Evolutionary conservation across 2,329 filamentous ascomycete genomes (phyloP), one percentile per base, ranked within the genome.

Genomic region (Neopestalotiopsis sp.): DNA sequence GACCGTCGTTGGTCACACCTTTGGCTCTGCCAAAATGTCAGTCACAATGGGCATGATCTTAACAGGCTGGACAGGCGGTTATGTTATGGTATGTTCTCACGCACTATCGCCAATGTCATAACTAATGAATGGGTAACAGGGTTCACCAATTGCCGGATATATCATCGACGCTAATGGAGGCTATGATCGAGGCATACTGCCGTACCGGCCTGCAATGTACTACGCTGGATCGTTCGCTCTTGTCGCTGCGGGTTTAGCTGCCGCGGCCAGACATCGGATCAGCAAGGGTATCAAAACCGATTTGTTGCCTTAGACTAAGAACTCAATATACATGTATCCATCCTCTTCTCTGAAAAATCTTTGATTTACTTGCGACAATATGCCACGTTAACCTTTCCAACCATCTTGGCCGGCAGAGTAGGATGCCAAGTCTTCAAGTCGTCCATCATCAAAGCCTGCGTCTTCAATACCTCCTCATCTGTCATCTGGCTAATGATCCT

Each of bases 191-290:
- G 85, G 85, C 0, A 76, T 89, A 1, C 77, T 84, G 28, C 85
- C 88, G 0, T 91, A 88, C 71, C 81, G 87, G 20, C 87, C 88
- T 0, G 88, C 89, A 1, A 91, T 91, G 76, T 89, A 87, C 75
- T 90, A 89, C 72, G 88, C 88, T 4, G 89, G 88, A 28, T 28
- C 24, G 24, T 28, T 28, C 24, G 24, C 24, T 28, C 24, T 28
- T 28, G 24, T 28, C 24, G 24, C 24, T 28, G 24, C 24, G 24
- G 24, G 24, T 28, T 28, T 28, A 28, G 24, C 24, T 28, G 24
- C 24, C 3, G 3, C 24, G 24, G 24, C 24, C 24, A 28, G 24
- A 28, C 24, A 28, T 28, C 24, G 24, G 24, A 28, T 28, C 24
- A 28, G 24, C 24, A 28, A 28, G 24, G 24, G 24, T 28, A 28